phyloP scores from a whole-genome alignment of 2,329 filamentous ascomycete genomes.

The Cordyceps fumosorosea region DNA sequence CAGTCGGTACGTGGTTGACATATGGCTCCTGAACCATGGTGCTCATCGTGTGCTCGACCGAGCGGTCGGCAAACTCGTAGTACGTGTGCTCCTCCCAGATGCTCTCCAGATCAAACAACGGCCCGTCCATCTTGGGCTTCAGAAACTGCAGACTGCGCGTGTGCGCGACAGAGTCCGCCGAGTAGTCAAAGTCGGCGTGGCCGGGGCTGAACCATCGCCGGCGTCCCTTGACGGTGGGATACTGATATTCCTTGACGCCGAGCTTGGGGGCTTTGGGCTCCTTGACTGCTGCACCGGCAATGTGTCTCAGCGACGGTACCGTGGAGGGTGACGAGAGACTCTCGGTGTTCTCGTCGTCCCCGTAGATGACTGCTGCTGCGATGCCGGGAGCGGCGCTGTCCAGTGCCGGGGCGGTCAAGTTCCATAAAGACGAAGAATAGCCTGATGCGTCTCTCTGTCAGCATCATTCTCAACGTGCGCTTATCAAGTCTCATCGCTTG shows the following conservation, averaged over 20 bases:
- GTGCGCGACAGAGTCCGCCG: constrained; percentile 42
- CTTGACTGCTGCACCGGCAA: neutral
- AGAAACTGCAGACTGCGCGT: constrained; percentile 59
- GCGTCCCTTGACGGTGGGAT: neutral
- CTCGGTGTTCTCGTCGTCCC: neutral
- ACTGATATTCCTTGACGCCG: neutral
- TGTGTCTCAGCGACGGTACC: neutral
- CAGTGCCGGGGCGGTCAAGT: neutral
- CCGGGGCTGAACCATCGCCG: neutral
- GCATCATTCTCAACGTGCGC: neutral
- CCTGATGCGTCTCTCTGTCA: neutral
- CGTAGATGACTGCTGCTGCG: neutral
- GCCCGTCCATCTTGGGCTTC: constrained; percentile 56
- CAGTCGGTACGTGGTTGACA: constrained; percentile 67
- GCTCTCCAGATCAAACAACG: constrained; percentile 64
- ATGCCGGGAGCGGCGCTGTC: neutral
- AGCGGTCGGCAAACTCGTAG: constrained; percentile 61
- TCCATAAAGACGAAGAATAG: neutral
- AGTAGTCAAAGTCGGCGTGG: neutral
- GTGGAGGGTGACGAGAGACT: neutral
- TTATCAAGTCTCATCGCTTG: neutral
- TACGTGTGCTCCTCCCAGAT: constrained; percentile 74
- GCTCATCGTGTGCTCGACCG: constrained; percentile 64
- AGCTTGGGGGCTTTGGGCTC: neutral
- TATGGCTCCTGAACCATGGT: constrained; percentile 72